A percentile compares a stretch with the other conserved stretches of the same genome.
Conservation (phyloP, 495 filamentous ascomycete species). For the Podospora conica region DNA sequence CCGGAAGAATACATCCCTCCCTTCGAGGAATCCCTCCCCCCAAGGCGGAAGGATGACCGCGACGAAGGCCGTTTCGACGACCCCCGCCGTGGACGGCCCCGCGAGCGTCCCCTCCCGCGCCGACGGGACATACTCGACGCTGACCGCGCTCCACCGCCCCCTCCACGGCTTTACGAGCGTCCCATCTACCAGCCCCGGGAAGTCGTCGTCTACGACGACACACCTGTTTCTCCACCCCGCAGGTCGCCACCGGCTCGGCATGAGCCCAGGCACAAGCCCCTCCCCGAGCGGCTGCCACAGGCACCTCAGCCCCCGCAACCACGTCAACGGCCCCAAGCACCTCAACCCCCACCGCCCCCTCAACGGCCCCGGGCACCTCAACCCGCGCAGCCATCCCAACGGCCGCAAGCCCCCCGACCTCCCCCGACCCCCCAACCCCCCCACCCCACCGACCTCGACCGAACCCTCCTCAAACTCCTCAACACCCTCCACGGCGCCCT, state of each 20-base stretch:
- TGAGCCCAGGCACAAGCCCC: neutral
- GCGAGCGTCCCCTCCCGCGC: neutral
- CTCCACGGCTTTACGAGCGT: neutral
- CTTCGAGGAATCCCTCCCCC: neutral
- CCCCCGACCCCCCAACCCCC: neutral
- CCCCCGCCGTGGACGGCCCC: neutral
- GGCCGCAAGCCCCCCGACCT: neutral
- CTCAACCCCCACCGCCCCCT: neutral
- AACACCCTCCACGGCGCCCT: neutral
- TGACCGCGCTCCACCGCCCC: neutral
- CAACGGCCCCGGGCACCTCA: too few species aligned
- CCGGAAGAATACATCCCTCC: neutral
- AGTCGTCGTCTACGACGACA: neutral
- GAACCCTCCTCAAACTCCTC: neutral
- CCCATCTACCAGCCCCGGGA: neutral
- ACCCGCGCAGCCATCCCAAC: neutral
- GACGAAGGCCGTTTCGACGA: neutral
- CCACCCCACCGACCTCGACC: neutral
- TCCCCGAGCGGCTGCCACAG: neutral
- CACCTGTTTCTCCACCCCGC: neutral
- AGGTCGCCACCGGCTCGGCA: neutral
- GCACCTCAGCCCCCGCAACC: neutral
- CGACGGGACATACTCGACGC: neutral
- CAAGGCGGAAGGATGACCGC: neutral
- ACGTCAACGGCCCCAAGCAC: too few species aligned